A percentile compares a stretch with the other conserved stretches of the same genome.
phyloP scores from a whole-genome alignment of 73 alveolate genomes.

The Stentor roeselii region DNA sequence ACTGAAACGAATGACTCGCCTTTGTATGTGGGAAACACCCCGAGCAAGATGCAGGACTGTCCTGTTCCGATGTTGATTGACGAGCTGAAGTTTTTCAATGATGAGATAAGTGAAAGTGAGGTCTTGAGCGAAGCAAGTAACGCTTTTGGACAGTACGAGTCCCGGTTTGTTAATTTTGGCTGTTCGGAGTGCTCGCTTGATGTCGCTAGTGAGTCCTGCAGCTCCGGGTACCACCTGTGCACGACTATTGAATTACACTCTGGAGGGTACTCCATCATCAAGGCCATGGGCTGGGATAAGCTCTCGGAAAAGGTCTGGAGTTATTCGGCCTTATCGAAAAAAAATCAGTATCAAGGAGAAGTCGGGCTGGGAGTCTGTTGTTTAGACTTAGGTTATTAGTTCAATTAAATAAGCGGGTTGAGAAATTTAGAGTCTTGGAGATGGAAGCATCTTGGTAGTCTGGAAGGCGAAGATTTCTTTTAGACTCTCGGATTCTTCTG shows the following conservation, averaged over 20 bases:
- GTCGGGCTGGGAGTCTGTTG: conserved; percentile 22
- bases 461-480: background rate
- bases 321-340: background rate
- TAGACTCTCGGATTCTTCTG: background rate
- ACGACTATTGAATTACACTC: conserved; percentile 71
- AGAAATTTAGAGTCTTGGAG: background rate
- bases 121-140: conserved; percentile 58
- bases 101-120: conserved; percentile 47
- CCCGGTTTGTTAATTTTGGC: conserved; percentile 59
- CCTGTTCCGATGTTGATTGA: conserved; percentile 49
- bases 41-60: conserved; percentile 59
- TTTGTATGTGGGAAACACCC: conserved; percentile 60
- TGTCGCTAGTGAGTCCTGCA: conserved; percentile 59
- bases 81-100: conserved; percentile 49
- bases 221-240: conserved; percentile 68
- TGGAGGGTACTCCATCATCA: conserved; percentile 62
- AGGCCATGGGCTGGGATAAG: conserved; percentile 63
- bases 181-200: conserved; percentile 57
- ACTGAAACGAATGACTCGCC: conserved; percentile 40
- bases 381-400: conserved; percentile 4
- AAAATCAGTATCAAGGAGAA: background rate
- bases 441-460: background rate
- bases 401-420: too few species aligned
- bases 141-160: conserved; percentile 59
- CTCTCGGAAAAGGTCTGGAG: conserved; percentile 19